Evolutionary conservation across 495 filamentous ascomycete species (phyloP).

Genomic region (Hypoxylon trugodes): DNA sequence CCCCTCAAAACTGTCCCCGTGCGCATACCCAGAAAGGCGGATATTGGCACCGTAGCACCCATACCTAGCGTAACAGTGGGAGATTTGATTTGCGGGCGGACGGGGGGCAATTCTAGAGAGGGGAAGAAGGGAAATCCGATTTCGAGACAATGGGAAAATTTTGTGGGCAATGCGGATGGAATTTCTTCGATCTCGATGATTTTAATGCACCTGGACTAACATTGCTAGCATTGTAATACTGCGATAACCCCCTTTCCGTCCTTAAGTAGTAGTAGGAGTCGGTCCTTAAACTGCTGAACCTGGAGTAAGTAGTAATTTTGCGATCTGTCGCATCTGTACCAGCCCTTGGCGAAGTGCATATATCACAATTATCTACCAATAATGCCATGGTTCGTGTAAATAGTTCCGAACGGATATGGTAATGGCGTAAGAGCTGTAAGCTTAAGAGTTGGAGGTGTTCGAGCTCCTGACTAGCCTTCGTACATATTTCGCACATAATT

Average conservation of each 20-base stretch:
- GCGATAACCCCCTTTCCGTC: too few species aligned
- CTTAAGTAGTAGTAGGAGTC: too few species aligned
- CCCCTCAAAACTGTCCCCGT: neutral
- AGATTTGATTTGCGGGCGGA: too few species aligned
- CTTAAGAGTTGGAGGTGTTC: slow-evolving; percentile 24
- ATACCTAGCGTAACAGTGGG: too few species aligned
- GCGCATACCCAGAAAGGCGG: neutral
- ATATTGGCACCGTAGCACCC: too few species aligned
- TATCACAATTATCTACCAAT: slow-evolving; percentile 15
- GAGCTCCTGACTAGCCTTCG: slow-evolving; percentile 18
- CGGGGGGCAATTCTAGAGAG: neutral
- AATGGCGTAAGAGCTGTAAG: slow-evolving; percentile 3
- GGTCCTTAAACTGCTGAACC: too few species aligned
- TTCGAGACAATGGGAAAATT: slow-evolving; percentile 35
- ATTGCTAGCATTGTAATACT: too few species aligned
- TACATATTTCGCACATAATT: too few species aligned
- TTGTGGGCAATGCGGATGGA: neutral
- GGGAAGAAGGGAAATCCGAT: slow-evolving; percentile 23
- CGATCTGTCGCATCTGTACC: slow-evolving; percentile 3
- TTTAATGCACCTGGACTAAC: too few species aligned
- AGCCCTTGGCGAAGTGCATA: slow-evolving; percentile 6
- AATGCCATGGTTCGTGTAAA: neutral
- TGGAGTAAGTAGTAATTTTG: too few species aligned
- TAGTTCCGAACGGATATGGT: slow-evolving; percentile 6
- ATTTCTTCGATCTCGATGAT: slow-evolving; percentile 37